These are phyloP conservation scores for Wickerhamomyces silvicola DNA, from an alignment of 805 yeast species.

Conservation along the genomic window DNA sequence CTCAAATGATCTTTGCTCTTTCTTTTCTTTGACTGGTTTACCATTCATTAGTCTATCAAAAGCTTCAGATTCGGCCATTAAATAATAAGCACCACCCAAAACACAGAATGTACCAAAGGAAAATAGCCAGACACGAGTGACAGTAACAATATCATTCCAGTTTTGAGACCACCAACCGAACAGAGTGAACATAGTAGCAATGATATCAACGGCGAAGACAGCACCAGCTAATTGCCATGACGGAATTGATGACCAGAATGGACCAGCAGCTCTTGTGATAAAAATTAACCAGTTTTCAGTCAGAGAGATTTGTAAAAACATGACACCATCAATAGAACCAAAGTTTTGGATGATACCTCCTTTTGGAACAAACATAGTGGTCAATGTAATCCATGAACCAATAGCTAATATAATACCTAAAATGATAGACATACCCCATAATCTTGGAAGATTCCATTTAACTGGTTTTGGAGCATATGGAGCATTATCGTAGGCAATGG, in stretches of 20 bases:
- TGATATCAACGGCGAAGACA: conserved; percentile 80
- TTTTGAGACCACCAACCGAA: conserved; percentile 98
- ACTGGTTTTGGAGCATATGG: conserved; percentile 91
- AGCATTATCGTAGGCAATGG: conserved; percentile 97
- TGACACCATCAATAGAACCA: conserved; percentile 89
- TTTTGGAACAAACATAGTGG: conserved; percentile 84
- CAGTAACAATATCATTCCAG: conserved; percentile 94
- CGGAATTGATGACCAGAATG: conserved; percentile 95
- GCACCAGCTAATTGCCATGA: conserved; percentile 97
- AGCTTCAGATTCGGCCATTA: conserved; percentile 76
- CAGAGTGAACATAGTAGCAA: conserved; percentile 86
- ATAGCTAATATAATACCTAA: conserved; percentile 82
- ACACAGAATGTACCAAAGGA: conserved; percentile 96
- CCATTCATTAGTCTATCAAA: conserved; percentile 85
- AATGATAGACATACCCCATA: conserved; percentile 93
- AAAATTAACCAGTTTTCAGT: conserved; percentile 97
- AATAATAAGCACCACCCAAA: conserved; percentile 93
- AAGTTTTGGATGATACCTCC: conserved; percentile 96
- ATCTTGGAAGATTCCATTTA: conserved; percentile 94
- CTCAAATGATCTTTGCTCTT: conserved; percentile 64
- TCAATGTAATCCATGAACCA: conserved; percentile 92
- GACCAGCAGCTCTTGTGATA: conserved; percentile 95
- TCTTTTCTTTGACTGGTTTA: conserved; percentile 53
- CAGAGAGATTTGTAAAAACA: conserved; percentile 88
- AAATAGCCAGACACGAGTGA: conserved; percentile 91